Percentiles rank a stretch among this genome's conserved stretches.
Evolutionary conservation across 2,329 filamentous ascomycete species (phyloP).

Genomic region (Cylindrodendrum hubeiense): DNA sequence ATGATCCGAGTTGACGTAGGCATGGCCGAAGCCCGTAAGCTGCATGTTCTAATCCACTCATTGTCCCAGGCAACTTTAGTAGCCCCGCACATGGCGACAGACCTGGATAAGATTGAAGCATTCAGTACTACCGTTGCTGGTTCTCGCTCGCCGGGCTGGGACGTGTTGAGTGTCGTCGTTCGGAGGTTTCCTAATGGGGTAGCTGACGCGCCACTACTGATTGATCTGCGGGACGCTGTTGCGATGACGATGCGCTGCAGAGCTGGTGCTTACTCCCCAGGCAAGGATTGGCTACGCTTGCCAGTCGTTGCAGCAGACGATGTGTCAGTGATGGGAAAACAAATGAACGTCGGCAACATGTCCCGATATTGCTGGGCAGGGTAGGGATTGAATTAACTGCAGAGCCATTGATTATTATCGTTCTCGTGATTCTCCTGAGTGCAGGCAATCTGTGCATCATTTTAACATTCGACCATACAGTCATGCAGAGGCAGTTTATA

Average conservation of each 20-base stretch:
- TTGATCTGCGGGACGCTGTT: background rate
- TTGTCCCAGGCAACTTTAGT: background rate
- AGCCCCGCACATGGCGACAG: background rate
- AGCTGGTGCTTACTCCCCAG: background rate
- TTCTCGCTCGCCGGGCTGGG: background rate
- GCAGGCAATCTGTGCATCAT: too few relatives aligned
- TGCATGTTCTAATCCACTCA: too few relatives aligned
- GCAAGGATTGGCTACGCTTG: background rate
- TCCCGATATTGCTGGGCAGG: background rate
- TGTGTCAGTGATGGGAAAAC: background rate
- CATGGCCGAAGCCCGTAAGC: background rate
- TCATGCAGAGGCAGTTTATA: too few relatives aligned
- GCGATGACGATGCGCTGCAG: background rate
- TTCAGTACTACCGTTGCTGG: too few relatives aligned
- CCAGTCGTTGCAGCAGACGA: background rate
- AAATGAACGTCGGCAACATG: background rate
- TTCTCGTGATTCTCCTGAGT: too few relatives aligned
- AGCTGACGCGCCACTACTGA: background rate
- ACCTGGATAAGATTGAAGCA: background rate
- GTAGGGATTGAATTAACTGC: background rate
- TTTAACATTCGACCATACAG: too few relatives aligned
- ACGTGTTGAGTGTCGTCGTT: background rate
- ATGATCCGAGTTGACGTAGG: slow-evolving; percentile 16
- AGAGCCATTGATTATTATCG: background rate
- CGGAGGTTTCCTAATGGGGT: background rate